Base-by-base conservation (phyloP, 2,329 filamentous ascomycete genomes). In the Xylariaceae sp. region DNA sequence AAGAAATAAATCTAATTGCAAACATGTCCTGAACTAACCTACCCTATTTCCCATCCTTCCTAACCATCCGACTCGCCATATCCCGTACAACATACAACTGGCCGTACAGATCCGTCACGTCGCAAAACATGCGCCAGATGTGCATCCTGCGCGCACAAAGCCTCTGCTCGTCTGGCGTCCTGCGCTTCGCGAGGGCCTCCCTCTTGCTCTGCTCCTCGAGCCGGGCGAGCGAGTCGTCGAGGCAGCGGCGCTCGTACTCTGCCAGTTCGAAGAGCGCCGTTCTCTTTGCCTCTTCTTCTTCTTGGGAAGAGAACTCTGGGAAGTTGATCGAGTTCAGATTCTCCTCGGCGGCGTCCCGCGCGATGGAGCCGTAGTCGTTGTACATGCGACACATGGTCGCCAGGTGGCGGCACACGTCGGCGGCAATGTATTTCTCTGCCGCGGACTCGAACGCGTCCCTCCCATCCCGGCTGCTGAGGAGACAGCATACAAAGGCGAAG, bases 261-360 rank as follows among this genome's bases (percentile, higher is more conserved):
- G 21, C 21, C 6, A 24, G 6, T 11, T 11, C 6, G 7, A 24
- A 7, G 7, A 24, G 21, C 6, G 6, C 21, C 21, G 6, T 11
- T 11, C 11, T 24, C 21, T 24, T 24, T 11, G 6, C 11, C 21
- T 7, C 11, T 7, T 11, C 21, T 24, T 24, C 21, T 7, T 24
- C 21, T 24, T 24, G 6, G 21, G 6, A 24, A 24, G 6, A 11
- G 32, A 60, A 56, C 31, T 60, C 56, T 1, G 54, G 30, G 31
- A 62, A 62, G 18, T 61, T 50, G 6, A 61, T 26, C 4, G 53
- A 57, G 41, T 61, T 62, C 3, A 64, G 38, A 14, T 59, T 61
- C 0, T 36, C 17, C 38, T 65, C 63, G 2, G 39, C 46, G 1
- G 6, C n/a, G 34, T 61, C 59, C 1, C 58, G 50, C 2, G 23